These are phyloP conservation scores for Castanea crenata DNA, from an alignment of 306 rosid species.

Conservation along the genomic window DNA sequence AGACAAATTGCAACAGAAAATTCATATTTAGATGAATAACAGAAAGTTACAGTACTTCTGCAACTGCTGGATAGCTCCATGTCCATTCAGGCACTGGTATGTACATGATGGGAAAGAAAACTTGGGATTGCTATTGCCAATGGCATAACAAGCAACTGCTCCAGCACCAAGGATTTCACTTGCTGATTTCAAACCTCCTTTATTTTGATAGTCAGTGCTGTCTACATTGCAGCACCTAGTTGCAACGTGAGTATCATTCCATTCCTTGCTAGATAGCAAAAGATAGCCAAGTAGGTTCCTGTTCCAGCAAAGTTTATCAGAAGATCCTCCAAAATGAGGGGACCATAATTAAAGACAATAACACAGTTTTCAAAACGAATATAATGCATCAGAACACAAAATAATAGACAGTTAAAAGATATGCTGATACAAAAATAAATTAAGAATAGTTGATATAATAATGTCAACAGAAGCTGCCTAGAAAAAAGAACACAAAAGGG, in stretches of 20 bases:
- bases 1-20: slow-evolving; percentile 1
- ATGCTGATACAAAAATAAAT: background rate
- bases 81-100: slow-evolving; percentile 49
- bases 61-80: slow-evolving; percentile 47
- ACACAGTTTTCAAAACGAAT: background rate
- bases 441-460: background rate
- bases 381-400: background rate
- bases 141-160: slow-evolving; percentile 76
- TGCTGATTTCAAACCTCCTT: slow-evolving; percentile 61
- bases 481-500: background rate
- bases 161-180: slow-evolving; percentile 78
- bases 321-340: background rate
- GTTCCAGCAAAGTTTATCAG: slow-evolving; percentile 35
- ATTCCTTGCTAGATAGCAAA: slow-evolving; percentile 57
- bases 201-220: slow-evolving; percentile 34
- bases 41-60: slow-evolving; percentile 56
- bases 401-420: background rate
- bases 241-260: slow-evolving; percentile 56
- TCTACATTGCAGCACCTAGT: slow-evolving; percentile 66
- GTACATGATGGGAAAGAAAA: slow-evolving; percentile 71
- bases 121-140: slow-evolving; percentile 51
- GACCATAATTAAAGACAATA: slow-evolving; percentile 5
- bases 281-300: slow-evolving; percentile 93
- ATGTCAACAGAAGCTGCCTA: background rate
- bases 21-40: slow-evolving; percentile 15